Conservation (phyloP, 2,329 filamentous ascomycete genomes). For the Zarea fungicola region DNA sequence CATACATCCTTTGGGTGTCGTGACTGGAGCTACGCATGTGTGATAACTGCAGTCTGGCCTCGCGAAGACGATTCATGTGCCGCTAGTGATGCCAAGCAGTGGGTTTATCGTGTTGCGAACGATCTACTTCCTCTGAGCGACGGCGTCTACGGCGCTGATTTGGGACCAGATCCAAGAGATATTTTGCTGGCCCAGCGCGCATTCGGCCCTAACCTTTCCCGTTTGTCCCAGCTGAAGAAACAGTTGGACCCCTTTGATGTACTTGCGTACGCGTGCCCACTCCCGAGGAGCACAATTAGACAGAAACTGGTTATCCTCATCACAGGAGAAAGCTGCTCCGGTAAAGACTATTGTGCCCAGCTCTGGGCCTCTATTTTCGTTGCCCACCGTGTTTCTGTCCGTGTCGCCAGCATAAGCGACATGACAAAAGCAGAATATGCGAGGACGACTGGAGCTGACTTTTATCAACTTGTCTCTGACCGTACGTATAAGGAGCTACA, state of each 20-base stretch:
- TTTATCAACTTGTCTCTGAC: slow-evolving; percentile 43
- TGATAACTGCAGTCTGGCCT: slow-evolving; percentile 58
- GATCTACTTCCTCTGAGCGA: slow-evolving; percentile 43
- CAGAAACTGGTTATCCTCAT: too few relatives aligned
- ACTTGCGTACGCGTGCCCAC: too few relatives aligned
- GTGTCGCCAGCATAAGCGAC: slow-evolving; percentile 44
- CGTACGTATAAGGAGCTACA: slow-evolving; percentile 59
- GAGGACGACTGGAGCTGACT: slow-evolving; percentile 39
- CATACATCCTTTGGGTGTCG: slow-evolving; percentile 57
- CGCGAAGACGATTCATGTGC: slow-evolving; percentile 41
- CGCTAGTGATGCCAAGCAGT: slow-evolving; percentile 36
- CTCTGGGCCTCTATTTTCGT: slow-evolving; percentile 45
- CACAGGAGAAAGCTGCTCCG: too few relatives aligned
- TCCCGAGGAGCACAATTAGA: too few relatives aligned
- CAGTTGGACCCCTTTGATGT: too few relatives aligned
- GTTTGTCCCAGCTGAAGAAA: too few relatives aligned
- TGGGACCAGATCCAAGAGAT: too few relatives aligned
- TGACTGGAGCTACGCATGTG: slow-evolving; percentile 59
- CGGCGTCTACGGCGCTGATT: slow-evolving; percentile 52
- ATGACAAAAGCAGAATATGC: slow-evolving; percentile 54
- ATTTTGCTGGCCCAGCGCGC: too few relatives aligned
- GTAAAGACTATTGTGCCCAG: too few relatives aligned
- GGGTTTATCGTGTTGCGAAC: slow-evolving; percentile 51
- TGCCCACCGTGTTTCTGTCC: slow-evolving; percentile 28
- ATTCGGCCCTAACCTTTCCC: too few relatives aligned